These are phyloP conservation scores for Yarrowia sp. DNA, from an alignment of 805 yeast species.

Conservation along the genomic window DNA sequence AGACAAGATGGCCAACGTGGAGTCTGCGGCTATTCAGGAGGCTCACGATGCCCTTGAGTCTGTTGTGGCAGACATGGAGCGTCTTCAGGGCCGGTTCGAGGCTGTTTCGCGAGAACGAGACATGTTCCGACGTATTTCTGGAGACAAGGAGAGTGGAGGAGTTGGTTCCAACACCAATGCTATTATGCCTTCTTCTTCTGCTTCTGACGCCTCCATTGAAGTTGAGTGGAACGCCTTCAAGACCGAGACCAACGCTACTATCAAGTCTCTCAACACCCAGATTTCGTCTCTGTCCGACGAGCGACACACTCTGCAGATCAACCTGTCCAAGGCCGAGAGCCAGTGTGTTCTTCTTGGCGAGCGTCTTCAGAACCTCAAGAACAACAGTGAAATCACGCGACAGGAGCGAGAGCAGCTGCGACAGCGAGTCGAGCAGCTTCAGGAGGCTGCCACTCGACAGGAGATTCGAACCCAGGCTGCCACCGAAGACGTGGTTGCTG, in stretches of 20 bases:
- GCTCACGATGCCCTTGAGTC: conserved; percentile 38
- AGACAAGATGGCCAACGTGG: conserved; percentile 32
- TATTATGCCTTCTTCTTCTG: conserved; percentile 9
- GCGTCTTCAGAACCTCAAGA: conserved; percentile 44
- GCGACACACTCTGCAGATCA: conserved; percentile 48
- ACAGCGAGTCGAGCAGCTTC: conserved; percentile 41
- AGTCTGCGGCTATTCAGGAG: conserved; percentile 37
- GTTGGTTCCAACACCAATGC: background rate
- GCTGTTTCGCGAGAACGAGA: conserved; percentile 67
- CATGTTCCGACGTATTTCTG: conserved; percentile 46
- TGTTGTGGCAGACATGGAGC: conserved; percentile 40
- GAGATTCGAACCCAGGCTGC: conserved; percentile 49
- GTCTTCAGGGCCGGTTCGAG: conserved; percentile 50
- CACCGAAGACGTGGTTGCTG: conserved; percentile 54
- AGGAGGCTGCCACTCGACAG: conserved; percentile 45
- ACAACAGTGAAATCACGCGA: conserved; percentile 42
- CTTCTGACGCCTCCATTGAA: conserved; percentile 36
- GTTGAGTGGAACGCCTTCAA: conserved; percentile 41
- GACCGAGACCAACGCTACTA: conserved; percentile 44
- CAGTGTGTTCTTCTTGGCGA: conserved; percentile 53
- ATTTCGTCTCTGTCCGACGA: conserved; percentile 42
- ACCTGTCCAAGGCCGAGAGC: conserved; percentile 54
- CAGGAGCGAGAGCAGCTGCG: conserved; percentile 48
- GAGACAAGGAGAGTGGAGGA: conserved; percentile 23
- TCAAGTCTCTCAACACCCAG: conserved; percentile 50